Conservation (phyloP, 202 grass and related monocot genomes). For the Zoysia matrella region DNA sequence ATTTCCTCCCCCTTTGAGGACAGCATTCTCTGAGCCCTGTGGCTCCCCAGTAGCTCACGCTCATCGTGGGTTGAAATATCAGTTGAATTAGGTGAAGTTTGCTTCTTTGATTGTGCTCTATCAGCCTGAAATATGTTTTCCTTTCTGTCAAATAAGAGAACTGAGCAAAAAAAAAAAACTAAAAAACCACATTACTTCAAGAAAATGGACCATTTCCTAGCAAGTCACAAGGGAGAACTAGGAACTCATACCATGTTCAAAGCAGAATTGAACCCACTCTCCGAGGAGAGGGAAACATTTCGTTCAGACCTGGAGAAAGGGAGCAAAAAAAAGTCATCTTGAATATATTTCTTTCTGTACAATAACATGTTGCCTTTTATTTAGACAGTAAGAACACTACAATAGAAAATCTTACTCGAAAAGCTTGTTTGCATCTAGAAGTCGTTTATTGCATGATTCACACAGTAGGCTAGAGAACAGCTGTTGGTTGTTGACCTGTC, state of each 20-base stretch:
- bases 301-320: slow-evolving; percentile 4
- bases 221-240: not conserved
- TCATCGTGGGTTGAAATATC: slow-evolving; percentile 11
- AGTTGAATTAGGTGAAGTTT: slow-evolving; percentile 32
- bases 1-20: slow-evolving; percentile 1
- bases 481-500: slow-evolving; percentile 67
- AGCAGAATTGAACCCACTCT: slow-evolving; percentile 35
- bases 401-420: slow-evolving; percentile 24
- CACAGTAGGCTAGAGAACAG: slow-evolving; percentile 65
- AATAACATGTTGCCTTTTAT: no score
- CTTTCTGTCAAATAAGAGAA: slow-evolving; percentile 14
- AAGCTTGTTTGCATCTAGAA: not conserved
- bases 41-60: not conserved
- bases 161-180: not conserved
- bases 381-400: no score
- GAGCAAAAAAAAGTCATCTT: no score
- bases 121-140: slow-evolving; percentile 47
- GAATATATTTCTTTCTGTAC: no score
- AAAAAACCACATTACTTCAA: no score
- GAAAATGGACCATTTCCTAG: no score
- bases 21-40: slow-evolving; percentile 42
- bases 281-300: slow-evolving; percentile 30
- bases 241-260: slow-evolving; percentile 39
- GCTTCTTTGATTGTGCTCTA: slow-evolving; percentile 41
- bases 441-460: slow-evolving; percentile 77